Evolutionary conservation across 2,329 filamentous ascomycete species (phyloP).

Genomic region (Plectosphaerella sp.): DNA sequence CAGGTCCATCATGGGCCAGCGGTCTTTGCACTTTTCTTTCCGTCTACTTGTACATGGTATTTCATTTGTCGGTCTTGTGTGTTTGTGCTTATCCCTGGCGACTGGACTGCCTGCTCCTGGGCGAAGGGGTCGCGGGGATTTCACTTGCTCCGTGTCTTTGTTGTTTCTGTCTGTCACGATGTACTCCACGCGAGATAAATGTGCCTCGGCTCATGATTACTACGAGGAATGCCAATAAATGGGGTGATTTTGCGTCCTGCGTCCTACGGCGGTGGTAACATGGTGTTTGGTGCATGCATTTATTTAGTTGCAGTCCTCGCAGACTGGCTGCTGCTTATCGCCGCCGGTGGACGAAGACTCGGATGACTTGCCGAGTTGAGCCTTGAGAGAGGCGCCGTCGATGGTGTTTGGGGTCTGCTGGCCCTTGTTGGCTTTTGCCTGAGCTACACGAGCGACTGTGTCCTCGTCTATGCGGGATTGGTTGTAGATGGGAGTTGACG

Average conservation of each 20-base stretch:
- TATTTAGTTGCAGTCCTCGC: slow-evolving; percentile 4
- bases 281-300: background rate
- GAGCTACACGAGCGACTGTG: slow-evolving; percentile 4
- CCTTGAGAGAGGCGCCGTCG: background rate
- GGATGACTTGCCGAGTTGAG: slow-evolving; percentile 2
- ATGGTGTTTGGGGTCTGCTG: slow-evolving; percentile 3
- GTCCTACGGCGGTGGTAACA: background rate
- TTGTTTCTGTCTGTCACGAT: slow-evolving; percentile 1
- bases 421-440: slow-evolving; percentile 10
- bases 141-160: background rate
- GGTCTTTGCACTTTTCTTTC: background rate
- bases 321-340: slow-evolving; percentile 1
- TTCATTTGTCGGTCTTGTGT: background rate
- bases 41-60: background rate
- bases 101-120: too few relatives aligned
- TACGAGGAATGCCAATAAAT: slow-evolving; percentile 1
- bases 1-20: too few relatives aligned
- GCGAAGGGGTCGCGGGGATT: too few relatives aligned
- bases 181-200: slow-evolving; percentile 4
- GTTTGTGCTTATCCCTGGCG: too few relatives aligned
- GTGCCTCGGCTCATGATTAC: slow-evolving; percentile 3
- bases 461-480: slow-evolving; percentile 3
- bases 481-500: background rate
- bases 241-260: too few relatives aligned
- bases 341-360: too few relatives aligned